Percentiles rank a stretch among this genome's conserved stretches.
Conservation (phyloP, 305 asterid genomes). For the Fraxinus sp. region DNA sequence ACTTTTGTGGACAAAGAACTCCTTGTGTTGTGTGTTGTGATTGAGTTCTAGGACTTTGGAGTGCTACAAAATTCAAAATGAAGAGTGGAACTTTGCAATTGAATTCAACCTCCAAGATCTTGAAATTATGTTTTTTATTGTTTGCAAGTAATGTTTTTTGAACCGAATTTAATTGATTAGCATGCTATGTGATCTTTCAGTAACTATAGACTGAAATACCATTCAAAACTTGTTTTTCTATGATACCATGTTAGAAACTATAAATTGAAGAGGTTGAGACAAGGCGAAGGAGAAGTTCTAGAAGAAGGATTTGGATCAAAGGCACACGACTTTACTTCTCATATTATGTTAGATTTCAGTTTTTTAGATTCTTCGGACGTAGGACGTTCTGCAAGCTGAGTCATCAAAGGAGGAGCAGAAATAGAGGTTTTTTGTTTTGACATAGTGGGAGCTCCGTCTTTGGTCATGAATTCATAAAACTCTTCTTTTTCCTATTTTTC, state of each 20-base stretch:
- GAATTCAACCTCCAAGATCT: not conserved
- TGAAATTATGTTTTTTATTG: not conserved
- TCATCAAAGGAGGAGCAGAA: not conserved
- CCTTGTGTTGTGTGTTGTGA: not conserved
- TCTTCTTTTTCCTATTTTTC: not conserved
- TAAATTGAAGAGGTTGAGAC: not conserved
- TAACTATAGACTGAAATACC: not conserved
- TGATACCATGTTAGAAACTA: not conserved
- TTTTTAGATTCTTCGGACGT: not conserved
- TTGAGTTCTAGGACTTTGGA: not conserved
- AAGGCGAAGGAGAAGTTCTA: not conserved
- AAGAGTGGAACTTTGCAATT: not conserved
- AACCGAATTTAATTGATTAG: not conserved
- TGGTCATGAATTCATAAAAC: not conserved
- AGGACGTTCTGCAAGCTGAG: not conserved
- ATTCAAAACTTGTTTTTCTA: not conserved
- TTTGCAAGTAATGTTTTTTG: not conserved
- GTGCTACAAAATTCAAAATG: not conserved
- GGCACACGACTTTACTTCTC: not conserved
- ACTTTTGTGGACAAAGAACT: not conserved
- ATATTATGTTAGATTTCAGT: not conserved
- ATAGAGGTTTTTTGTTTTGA: not conserved
- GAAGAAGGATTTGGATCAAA: not conserved
- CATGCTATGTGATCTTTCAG: not conserved
- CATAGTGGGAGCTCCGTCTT: not conserved